Evolutionary conservation across 1,284 basidiomycete genomes (phyloP), one percentile per base, ranked within the genome.

Genomic region (Albatrellus sp.): DNA sequence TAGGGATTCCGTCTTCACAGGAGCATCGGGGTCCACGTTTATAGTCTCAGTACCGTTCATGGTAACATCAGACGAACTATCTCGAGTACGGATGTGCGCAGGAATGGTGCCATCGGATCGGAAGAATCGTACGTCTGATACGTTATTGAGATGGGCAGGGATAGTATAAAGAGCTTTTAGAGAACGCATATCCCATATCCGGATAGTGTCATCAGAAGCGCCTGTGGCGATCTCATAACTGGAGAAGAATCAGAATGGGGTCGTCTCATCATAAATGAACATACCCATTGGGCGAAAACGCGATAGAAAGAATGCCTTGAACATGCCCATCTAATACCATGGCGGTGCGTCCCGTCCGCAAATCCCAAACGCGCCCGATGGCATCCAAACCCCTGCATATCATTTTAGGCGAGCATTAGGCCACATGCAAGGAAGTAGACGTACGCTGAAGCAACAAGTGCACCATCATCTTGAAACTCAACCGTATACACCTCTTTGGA

Each of bases 251-350:
- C 31, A 37, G 28, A 43, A 48, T 35, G 42, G 49, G 45, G 43
- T 5, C 6, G 11, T 52, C 28, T 17, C n/a, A 17, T 3, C 8
- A 40, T 19, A 10, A 10, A 11, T 30, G 16, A 30, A 56, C 73
- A 52, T 59, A 94, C 81, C 94, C 92, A 55, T 96, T 98, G 6
- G 94, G 92, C 16, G 91, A 91, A 62, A 98, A 98, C 48, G 82
- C 83, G 55, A 97, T 85, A 1, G 87, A 70, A 47, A 92, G 85
- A 49, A 99, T 93, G 50, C 91, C 85, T 61, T 94, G 84, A 2
- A 93, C 89, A 54, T 99, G 96, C 0, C 96, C 96, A 54, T 98
- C 94, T 14, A 99, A 76, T 1, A 98, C 90, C 93, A 98, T 98
- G 0, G 92, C 91, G 1, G 94, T 96, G 55, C 90, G 72, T 0